Conservation (phyloP, 2,329 filamentous ascomycete species). For the Aspergillus sergii region DNA sequence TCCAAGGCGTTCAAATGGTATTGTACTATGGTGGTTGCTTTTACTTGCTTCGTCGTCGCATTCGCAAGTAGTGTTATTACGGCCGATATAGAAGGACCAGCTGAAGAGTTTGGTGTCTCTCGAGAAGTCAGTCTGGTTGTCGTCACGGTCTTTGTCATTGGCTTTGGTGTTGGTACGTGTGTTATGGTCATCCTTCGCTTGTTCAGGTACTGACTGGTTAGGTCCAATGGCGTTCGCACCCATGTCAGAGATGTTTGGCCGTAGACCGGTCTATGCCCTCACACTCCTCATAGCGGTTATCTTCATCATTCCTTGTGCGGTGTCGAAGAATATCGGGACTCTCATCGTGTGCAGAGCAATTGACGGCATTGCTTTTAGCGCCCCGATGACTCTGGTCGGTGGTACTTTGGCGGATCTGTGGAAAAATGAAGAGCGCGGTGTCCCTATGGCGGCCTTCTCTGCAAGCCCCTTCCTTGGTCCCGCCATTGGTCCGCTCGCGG, state of each 20-base stretch:
- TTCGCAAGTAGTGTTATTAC: constrained; percentile 76
- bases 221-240: constrained; percentile 80
- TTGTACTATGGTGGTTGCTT: constrained; percentile 80
- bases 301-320: constrained; percentile 79
- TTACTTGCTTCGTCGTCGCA: constrained; percentile 74
- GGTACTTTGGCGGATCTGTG: constrained; percentile 84
- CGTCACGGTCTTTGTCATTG: constrained; percentile 77
- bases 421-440: constrained; percentile 78
- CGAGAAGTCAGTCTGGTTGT: constrained; percentile 72
- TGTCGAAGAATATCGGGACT: constrained; percentile 74
- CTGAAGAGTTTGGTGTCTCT: constrained; percentile 66
- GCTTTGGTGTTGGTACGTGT: constrained; percentile 70
- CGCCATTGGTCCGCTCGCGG: constrained; percentile 73
- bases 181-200: not conserved
- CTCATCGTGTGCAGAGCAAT: constrained; percentile 76
- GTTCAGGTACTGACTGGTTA: constrained; percentile 27
- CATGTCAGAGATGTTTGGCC: constrained; percentile 72
- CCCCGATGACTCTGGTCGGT: constrained; percentile 83
- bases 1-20: constrained; percentile 78
- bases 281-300: constrained; percentile 72
- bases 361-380: constrained; percentile 81
- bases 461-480: constrained; percentile 83
- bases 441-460: constrained; percentile 84
- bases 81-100: constrained; percentile 68
- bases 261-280: constrained; percentile 69